Evolutionary conservation across 305 asterid genomes (phyloP).

Genomic region (Andrographis paniculata): DNA sequence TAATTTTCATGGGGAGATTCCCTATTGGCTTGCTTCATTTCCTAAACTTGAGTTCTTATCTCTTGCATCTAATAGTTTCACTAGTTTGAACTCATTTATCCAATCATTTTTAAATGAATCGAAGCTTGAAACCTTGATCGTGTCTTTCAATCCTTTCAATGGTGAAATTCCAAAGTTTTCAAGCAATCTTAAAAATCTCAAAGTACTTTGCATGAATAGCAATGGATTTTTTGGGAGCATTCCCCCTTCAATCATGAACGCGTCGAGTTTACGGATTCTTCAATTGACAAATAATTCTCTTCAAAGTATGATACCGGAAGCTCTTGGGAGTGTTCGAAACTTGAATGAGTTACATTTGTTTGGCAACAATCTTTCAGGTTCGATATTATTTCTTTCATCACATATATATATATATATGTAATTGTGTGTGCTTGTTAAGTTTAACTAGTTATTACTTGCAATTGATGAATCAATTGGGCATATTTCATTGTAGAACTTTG

Average conservation of each 20-base stretch:
- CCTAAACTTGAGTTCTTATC: slow-evolving; percentile 10
- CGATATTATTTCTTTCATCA: too few relatives aligned
- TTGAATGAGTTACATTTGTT: too few relatives aligned
- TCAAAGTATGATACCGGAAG: too few relatives aligned
- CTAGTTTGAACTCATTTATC: slow-evolving; percentile 18
- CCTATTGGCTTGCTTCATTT: slow-evolving; percentile 21
- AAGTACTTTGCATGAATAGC: too few relatives aligned
- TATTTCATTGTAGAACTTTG: too few relatives aligned
- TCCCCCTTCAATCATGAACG: too few relatives aligned
- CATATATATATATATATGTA: background rate
- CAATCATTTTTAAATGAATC: slow-evolving; percentile 20
- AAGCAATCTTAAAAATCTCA: slow-evolving; percentile 14
- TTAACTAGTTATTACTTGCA: slow-evolving; percentile 1
- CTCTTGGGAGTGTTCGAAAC: too few relatives aligned
- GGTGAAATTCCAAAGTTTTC: slow-evolving; percentile 25
- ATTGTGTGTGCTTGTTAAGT: background rate
- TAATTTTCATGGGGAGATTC: slow-evolving; percentile 19
- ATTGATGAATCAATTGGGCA: too few relatives aligned
- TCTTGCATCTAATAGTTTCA: slow-evolving; percentile 17
- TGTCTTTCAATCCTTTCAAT: slow-evolving; percentile 20
- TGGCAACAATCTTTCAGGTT: background rate
- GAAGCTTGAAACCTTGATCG: slow-evolving; percentile 11
- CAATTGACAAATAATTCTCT: too few relatives aligned
- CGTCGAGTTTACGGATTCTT: too few relatives aligned
- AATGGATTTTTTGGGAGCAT: too few relatives aligned